Evolutionary conservation across 2,329 filamentous ascomycete genomes (phyloP).

Genomic region (Alternaria rosae): DNA sequence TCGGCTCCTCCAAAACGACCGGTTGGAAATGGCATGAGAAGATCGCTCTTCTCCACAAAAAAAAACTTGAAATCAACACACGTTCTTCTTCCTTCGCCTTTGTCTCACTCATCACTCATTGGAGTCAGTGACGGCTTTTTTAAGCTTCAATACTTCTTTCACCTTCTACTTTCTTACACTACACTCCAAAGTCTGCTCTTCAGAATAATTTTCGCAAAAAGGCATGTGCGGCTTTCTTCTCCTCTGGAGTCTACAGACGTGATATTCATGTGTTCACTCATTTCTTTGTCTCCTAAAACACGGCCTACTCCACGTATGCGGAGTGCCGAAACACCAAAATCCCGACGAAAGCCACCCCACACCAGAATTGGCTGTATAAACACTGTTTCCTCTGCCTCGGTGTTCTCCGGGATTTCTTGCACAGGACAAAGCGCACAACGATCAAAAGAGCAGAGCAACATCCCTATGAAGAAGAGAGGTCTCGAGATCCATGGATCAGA

Average conservation of each 20-base stretch:
- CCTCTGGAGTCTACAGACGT: background rate
- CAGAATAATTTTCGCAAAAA: background rate
- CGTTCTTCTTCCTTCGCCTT: background rate
- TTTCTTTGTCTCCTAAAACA: background rate
- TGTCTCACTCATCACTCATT: background rate
- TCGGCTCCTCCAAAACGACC: too few species aligned
- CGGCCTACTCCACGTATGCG: background rate
- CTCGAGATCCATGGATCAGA: too few species aligned
- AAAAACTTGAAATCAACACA: too few species aligned
- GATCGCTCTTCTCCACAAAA: background rate
- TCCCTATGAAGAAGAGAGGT: too few species aligned
- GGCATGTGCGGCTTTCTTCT: background rate
- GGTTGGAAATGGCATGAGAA: too few species aligned
- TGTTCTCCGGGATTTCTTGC: background rate
- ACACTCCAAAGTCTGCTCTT: background rate
- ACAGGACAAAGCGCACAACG: background rate
- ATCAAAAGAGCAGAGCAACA: too few species aligned
- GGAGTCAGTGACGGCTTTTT: background rate
- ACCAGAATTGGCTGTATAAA: background rate
- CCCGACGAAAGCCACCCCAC: too few species aligned
- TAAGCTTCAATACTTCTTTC: background rate
- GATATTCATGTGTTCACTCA: background rate
- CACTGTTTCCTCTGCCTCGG: accelerated
- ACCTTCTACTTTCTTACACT: background rate
- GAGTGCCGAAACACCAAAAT: background rate